These are phyloP conservation scores for Saccharomycopsis schoenii DNA, from an alignment of 805 yeast species.

Conservation along the genomic window DNA sequence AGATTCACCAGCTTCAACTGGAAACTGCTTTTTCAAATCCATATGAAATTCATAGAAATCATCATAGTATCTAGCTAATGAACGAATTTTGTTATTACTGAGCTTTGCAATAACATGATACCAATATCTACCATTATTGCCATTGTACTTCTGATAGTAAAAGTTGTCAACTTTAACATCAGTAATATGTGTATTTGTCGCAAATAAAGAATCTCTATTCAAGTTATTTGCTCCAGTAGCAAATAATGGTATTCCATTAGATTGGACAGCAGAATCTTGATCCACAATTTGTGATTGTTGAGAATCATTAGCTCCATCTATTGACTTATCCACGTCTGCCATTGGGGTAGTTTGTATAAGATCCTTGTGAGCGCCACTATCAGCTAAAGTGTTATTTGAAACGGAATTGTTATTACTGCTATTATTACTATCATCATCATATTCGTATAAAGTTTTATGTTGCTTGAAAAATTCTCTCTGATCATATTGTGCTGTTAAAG, in stretches of 20 bases:
- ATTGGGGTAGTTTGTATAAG: background rate
- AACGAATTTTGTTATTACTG: constrained; percentile 57
- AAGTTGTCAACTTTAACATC: constrained; percentile 55
- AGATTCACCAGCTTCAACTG: constrained; percentile 84
- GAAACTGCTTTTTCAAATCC: constrained; percentile 69
- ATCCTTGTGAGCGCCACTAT: constrained; percentile 3
- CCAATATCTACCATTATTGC: constrained; percentile 85
- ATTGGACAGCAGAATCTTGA: background rate
- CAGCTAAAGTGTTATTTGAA: constrained; percentile 12
- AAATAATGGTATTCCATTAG: constrained; percentile 2
- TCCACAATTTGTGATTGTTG: background rate
- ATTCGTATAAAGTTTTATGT: constrained; percentile 1
- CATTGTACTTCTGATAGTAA: constrained; percentile 35
- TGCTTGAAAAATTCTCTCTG: background rate
- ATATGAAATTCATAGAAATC: constrained; percentile 95
- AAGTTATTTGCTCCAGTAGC: constrained; percentile 2
- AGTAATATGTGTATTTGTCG: constrained; percentile 20
- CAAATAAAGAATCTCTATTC: constrained; percentile 9
- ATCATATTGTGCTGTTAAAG: constrained; percentile 1
- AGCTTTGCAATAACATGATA: constrained; percentile 62
- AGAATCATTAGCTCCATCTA: background rate
- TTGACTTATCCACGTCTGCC: background rate
- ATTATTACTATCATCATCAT: constrained; percentile 5
- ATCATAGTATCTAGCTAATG: constrained; percentile 81
- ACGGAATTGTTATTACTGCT: constrained; percentile 4